These are phyloP conservation scores for Paecilomyces dactylethromorphus DNA, from an alignment of 2,329 filamentous ascomycete genomes.

Conservation along the genomic window DNA sequence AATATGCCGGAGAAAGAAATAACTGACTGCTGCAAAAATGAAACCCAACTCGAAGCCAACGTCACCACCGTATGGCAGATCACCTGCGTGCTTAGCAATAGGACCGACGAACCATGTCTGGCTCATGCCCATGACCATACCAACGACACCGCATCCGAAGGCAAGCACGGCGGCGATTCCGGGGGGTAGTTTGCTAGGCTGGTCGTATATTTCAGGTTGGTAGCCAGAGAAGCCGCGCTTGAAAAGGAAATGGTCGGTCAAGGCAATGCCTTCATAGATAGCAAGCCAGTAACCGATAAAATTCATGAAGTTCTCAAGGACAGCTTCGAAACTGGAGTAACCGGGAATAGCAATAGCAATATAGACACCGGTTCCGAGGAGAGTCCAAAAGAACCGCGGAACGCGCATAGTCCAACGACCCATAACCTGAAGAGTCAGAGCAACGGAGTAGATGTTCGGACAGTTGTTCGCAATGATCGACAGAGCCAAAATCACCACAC, in stretches of 20 bases:
- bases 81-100: conserved; percentile 54
- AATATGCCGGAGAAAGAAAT: conserved; percentile 45
- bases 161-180: conserved; percentile 58
- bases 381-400: conserved; percentile 63
- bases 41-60: conserved; percentile 62
- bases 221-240: conserved; percentile 57
- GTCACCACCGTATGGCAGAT: conserved; percentile 44
- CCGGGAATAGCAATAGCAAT: conserved; percentile 65
- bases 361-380: conserved; percentile 56
- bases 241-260: conserved; percentile 64
- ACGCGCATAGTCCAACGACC: conserved; percentile 52
- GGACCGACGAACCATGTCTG: conserved; percentile 65
- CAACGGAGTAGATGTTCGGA: conserved; percentile 66
- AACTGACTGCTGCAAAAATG: conserved; percentile 49
- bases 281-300: conserved; percentile 66
- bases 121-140: conserved; percentile 63
- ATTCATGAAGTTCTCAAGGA: conserved; percentile 66
- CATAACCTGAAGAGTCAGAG: conserved; percentile 61
- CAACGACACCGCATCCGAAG: conserved; percentile 58
- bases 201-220: conserved; percentile 51
- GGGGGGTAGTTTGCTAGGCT: conserved; percentile 52
- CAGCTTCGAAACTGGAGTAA: conserved; percentile 57
- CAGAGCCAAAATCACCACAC: conserved; percentile 59
- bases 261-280: conserved; percentile 62
- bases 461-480: conserved; percentile 66